phyloP scores from a whole-genome alignment of 306 rosid genomes.

The Prunus padus region DNA sequence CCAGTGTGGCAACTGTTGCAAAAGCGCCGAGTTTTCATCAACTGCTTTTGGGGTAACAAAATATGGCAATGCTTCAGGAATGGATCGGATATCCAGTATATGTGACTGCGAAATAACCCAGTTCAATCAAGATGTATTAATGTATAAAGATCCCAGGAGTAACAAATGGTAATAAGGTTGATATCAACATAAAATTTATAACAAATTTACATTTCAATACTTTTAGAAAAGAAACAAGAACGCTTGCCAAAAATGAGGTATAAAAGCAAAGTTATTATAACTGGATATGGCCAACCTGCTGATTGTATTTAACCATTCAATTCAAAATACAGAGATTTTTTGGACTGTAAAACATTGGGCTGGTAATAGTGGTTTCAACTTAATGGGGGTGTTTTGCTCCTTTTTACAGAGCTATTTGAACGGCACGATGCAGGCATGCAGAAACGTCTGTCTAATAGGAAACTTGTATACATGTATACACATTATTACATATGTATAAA shows the following conservation, averaged over 20 bases:
- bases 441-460: not conserved
- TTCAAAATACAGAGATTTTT: not conserved
- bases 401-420: not conserved
- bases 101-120: slow-evolving; percentile 55
- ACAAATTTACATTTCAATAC: not conserved
- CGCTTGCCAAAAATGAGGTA: not conserved
- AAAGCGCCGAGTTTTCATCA: slow-evolving; percentile 89
- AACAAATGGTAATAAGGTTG: not conserved
- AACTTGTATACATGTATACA: not conserved
- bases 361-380: not conserved
- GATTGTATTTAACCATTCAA: not conserved
- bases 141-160: slow-evolving; percentile 16
- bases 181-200: not conserved
- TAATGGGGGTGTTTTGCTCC: not conserved
- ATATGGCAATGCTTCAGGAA: slow-evolving; percentile 95
- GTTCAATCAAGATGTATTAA: slow-evolving; percentile 13
- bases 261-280: not conserved
- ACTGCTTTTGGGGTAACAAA: slow-evolving; percentile 89
- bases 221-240: too few relatives aligned
- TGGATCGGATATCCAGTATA: slow-evolving; percentile 76
- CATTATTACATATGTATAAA: not conserved
- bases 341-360: not conserved
- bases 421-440: not conserved
- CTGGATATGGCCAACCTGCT: not conserved
- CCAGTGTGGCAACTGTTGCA: slow-evolving; percentile 99